Evolutionary conservation across 768 basidiomycete genomes (phyloP).

Genomic region (Xanthoconium stramineum): DNA sequence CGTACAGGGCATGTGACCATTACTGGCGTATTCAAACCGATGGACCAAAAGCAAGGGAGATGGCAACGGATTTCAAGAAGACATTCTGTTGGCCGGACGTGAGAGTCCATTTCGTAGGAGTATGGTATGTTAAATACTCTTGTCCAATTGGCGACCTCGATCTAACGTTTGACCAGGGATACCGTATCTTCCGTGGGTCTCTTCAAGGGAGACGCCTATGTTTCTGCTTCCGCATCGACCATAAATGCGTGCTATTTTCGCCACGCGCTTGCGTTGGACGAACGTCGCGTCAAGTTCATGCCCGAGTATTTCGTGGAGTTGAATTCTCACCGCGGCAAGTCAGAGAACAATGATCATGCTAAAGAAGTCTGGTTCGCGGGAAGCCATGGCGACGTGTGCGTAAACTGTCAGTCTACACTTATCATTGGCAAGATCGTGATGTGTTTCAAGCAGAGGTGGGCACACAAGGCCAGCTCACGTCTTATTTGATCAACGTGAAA

Average conservation of each 20-base stretch:
- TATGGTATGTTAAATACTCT: constrained; percentile 22
- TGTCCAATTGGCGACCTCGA: neutral
- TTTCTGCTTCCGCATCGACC: constrained; percentile 4
- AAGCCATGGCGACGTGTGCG: constrained; percentile 9
- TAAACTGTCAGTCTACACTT: neutral
- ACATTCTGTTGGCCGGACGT: constrained; percentile 24
- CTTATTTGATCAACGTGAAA: neutral
- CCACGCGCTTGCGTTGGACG: constrained; percentile 14
- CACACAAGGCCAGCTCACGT: neutral
- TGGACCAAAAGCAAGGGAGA: neutral
- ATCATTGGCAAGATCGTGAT: too few relatives aligned
- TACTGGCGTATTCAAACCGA: constrained; percentile 25
- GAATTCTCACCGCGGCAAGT: neutral
- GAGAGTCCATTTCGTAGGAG: constrained; percentile 33
- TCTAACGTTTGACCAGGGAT: constrained; percentile 1
- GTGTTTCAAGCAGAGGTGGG: constrained; percentile 1
- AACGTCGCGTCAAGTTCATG: constrained; percentile 13
- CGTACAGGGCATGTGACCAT: neutral
- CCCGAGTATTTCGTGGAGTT: constrained; percentile 12
- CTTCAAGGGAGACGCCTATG: neutral
- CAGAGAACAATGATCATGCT: neutral
- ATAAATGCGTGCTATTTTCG: constrained; percentile 12
- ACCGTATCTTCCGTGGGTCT: constrained; percentile 14
- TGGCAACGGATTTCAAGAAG: constrained; percentile 25
- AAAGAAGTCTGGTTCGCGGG: constrained; percentile 16